Percentiles rank a stretch among this genome's conserved stretches.
These are phyloP conservation scores for Phytophthora melonis DNA, from an alignment of 352 stramenopile species.

Conservation along the genomic window DNA sequence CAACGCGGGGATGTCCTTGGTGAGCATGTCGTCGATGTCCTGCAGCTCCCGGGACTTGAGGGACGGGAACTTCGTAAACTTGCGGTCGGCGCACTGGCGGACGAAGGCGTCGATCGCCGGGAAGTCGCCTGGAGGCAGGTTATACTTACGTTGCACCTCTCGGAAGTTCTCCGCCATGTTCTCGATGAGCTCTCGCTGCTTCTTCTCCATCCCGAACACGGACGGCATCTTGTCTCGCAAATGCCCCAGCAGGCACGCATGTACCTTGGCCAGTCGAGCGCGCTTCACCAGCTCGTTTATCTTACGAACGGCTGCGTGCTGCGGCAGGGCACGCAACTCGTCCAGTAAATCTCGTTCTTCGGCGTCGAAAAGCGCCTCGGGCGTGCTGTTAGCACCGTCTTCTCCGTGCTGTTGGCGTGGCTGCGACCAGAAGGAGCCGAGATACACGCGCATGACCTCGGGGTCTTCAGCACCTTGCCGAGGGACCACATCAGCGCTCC, in stretches of 20 bases:
- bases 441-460: slow-evolving; percentile 98
- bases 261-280: slow-evolving; percentile 95
- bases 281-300: slow-evolving; percentile 97
- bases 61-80: slow-evolving; percentile 93
- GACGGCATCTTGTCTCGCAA: slow-evolving; percentile 96
- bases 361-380: slow-evolving; percentile 93
- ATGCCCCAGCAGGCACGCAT: slow-evolving; percentile 98
- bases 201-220: slow-evolving; percentile 98
- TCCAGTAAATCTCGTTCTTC: slow-evolving; percentile 98
- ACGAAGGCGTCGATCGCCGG: slow-evolving; percentile 92
- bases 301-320: slow-evolving; percentile 96
- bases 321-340: slow-evolving; percentile 95
- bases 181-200: slow-evolving; percentile 95
- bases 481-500: slow-evolving; percentile 98
- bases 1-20: slow-evolving; percentile 96
- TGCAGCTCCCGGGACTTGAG: slow-evolving; percentile 96
- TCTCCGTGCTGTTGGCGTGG: slow-evolving; percentile 73
- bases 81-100: slow-evolving; percentile 79
- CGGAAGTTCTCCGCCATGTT: slow-evolving; percentile 97
- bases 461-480: slow-evolving; percentile 98
- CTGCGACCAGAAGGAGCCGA: slow-evolving; percentile 98
- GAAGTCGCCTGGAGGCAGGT: slow-evolving; percentile 96
- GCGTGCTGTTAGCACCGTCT: slow-evolving; percentile 73
- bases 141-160: slow-evolving; percentile 98
- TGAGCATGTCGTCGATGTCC: slow-evolving; percentile 98